phyloP scores from a whole-genome alignment of 1,284 basidiomycete genomes.

The Ceratorhiza oryzae-sativae region DNA sequence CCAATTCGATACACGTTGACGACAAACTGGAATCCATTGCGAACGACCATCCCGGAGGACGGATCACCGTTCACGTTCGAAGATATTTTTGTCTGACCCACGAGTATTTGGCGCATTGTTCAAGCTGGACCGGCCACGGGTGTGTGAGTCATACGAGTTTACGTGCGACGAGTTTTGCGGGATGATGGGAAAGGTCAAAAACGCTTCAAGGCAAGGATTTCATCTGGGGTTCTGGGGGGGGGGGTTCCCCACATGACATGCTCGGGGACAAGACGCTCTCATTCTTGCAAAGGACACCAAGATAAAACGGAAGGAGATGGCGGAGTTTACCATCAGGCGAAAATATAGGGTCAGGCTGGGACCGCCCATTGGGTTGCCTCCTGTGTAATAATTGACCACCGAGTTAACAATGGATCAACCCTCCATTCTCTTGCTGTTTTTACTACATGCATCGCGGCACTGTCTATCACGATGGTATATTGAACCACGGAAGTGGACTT shows the following conservation, averaged over 20 bases:
- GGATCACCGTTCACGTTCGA: constrained; percentile 62
- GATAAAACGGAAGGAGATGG: constrained; percentile 58
- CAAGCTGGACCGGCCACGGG: constrained; percentile 57
- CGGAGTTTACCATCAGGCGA: constrained; percentile 63
- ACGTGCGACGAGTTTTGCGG: constrained; percentile 56
- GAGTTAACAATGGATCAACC: too few species aligned
- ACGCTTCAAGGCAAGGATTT: constrained; percentile 21
- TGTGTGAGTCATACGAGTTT: constrained; percentile 63
- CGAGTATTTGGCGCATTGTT: constrained; percentile 61
- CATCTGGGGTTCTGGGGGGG: not conserved
- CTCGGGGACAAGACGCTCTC: constrained; percentile 47
- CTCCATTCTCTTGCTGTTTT: too few species aligned
- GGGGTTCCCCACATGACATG: constrained; percentile 50
- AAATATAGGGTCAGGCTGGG: constrained; percentile 51
- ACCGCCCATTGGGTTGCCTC: too few species aligned
- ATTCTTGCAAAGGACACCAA: constrained; percentile 58
- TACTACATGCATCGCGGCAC: too few species aligned
- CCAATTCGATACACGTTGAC: too few species aligned
- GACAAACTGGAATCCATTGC: too few species aligned
- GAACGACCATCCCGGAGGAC: constrained; percentile 60
- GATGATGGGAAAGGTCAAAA: constrained; percentile 50
- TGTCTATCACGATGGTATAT: too few species aligned
- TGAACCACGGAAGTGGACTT: too few species aligned
- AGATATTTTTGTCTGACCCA: constrained; percentile 61
- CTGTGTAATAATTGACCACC: too few species aligned